Base-by-base conservation (phyloP, 495 filamentous ascomycete species). In the Hypomontagnella submonticulosa region DNA sequence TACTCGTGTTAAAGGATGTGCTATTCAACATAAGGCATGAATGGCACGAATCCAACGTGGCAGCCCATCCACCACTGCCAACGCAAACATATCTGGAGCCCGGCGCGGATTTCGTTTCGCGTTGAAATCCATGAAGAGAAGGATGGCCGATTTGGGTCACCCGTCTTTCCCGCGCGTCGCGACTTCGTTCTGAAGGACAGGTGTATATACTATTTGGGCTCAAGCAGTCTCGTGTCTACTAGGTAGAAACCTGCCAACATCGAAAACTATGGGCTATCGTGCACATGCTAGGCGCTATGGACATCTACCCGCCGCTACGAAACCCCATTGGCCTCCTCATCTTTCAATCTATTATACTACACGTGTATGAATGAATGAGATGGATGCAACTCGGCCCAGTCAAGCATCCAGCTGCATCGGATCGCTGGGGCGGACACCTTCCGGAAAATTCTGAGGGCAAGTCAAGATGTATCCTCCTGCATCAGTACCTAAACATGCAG, bases 401-500 rank as follows among this genome's bases (percentile, higher is more conserved):
- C 36, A 33, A 38, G 60, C 57, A 63, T 41, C 66, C 66, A 69
- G 60, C 60, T 61, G 38, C 61, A 36, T 50, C 36, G 36, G 40
- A 53, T 55, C 41, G 16, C 52, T 43, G 47, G 41, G 63, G 33
- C 40, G 54, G 16, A 27, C 37, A 42, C 23, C 37, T 41, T n/a
- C 49, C 66, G 55, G 59, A 60, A 41, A 56, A 33, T 63, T 60
- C 43, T 27, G 12, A 33, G 34, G 33, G 50, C 43, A 60, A 27
- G 49, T 51, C 53, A 47, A 60, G 49, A 63, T 50, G 33, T 44
- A 18, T 49, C 38, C 50, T 56, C 59, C 66, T 63, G 66, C 60
- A 69, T 69, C 56, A 56, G 55, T 69, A 69, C 66, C 66, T 68
- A 54, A 68, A 30, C 44, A 11, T 42, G 38, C 66, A 63, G 49